Evolutionary conservation across 1,139 yeast genomes (phyloP).

Genomic region (Debaryomyces sp.): DNA sequence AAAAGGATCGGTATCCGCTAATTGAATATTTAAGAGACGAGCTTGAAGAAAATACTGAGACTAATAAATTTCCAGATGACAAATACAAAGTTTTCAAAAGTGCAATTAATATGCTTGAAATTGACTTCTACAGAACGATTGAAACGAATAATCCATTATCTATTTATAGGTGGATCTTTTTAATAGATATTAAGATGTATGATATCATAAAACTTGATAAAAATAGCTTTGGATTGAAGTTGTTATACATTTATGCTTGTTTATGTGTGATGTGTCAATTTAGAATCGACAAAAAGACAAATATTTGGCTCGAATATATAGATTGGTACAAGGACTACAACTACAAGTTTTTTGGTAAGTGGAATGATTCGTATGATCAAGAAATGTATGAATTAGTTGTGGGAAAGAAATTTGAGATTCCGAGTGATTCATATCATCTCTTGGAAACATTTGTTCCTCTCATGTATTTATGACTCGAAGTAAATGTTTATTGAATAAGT

Average conservation of each 20-base stretch:
- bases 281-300: conserved; percentile 8
- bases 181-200: conserved; percentile 20
- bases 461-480: not conserved
- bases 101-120: conserved; percentile 16
- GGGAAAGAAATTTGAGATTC: conserved; percentile 2
- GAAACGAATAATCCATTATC: conserved; percentile 29
- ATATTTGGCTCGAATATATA: conserved; percentile 14
- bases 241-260: conserved; percentile 13
- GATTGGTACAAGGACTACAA: conserved; percentile 12
- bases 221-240: conserved; percentile 13
- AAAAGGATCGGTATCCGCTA: conserved; percentile 18
- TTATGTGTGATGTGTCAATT: conserved; percentile 11
- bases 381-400: conserved; percentile 8
- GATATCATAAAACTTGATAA: conserved; percentile 9
- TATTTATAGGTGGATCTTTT: conserved; percentile 29
- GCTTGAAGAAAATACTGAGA: conserved; percentile 10
- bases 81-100: conserved; percentile 14
- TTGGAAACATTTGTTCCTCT: not conserved
- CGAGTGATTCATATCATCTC: not conserved
- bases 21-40: conserved; percentile 17
- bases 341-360: conserved; percentile 9
- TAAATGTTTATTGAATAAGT: not conserved
- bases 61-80: conserved; percentile 13
- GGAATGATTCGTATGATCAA: conserved; percentile 14
- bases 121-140: conserved; percentile 17